Conservation (phyloP, 352 stramenopile genomes). For the Phytophthora palmivora region DNA sequence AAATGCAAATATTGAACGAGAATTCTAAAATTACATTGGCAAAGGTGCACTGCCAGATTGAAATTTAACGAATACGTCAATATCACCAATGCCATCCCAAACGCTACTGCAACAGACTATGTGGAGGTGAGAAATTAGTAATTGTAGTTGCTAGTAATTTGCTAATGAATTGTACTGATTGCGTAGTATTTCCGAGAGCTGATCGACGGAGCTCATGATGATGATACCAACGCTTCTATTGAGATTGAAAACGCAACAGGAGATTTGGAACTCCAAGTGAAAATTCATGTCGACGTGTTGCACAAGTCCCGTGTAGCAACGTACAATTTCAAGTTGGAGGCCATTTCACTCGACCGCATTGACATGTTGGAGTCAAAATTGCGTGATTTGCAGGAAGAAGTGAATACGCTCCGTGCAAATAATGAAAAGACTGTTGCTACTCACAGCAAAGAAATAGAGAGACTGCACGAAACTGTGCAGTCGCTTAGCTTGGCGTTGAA, state of each 20-base stretch:
- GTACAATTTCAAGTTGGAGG: slow-evolving; percentile 1
- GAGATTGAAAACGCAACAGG: not conserved
- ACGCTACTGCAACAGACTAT: slow-evolving; percentile 7
- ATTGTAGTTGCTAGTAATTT: not conserved
- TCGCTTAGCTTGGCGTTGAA: not conserved
- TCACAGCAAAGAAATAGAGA: slow-evolving; percentile 1
- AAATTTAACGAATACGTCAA: slow-evolving; percentile 6
- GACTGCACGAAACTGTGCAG: not conserved
- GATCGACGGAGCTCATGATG: not conserved
- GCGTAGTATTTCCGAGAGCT: slow-evolving; percentile 7
- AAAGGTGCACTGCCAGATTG: slow-evolving; percentile 5
- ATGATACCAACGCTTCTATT: not conserved
- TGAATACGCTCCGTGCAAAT: not conserved
- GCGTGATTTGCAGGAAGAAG: slow-evolving; percentile 15
- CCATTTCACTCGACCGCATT: slow-evolving; percentile 11
- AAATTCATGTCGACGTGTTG: slow-evolving; percentile 5
- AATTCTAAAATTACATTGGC: not conserved
- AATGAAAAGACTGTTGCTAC: not conserved
- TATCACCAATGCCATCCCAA: slow-evolving; percentile 7
- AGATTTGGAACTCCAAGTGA: not conserved
- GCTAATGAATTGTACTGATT: too few relatives aligned
- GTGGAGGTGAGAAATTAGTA: slow-evolving; percentile 3
- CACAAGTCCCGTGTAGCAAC: not conserved
- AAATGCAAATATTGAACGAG: not conserved
- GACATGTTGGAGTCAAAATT: slow-evolving; percentile 21